Base-by-base conservation (phyloP, 2,329 filamentous ascomycete species). In the Sarocladium oryzae region DNA sequence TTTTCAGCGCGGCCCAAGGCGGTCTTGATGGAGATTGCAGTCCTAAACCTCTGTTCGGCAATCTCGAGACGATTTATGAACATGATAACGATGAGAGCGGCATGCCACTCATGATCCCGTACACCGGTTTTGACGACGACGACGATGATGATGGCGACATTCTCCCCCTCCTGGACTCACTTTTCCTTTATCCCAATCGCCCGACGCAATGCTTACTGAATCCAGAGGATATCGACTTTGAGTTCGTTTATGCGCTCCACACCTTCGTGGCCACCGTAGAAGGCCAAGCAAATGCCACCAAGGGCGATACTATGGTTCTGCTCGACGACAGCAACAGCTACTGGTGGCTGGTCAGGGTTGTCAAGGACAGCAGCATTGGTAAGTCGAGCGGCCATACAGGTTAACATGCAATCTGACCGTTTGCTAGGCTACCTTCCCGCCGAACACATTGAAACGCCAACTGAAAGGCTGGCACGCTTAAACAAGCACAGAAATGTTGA, bases 401-500 rank as follows among this genome's bases (percentile, higher is more conserved):
- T n/a, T 24, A 30, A 41, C 33, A 45, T 30, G 3, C 15, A 16
- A n/a, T 18, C 2, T 63, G 43, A 68, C 63, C 54, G 56, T 50
- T 20, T 10, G 23, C 18, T 55, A 96, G 92, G 92, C 38, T 99
- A 99, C 64, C 75, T 99, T 51, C 93, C 93, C 48, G 93, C 93
- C 46, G 93, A 99, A 68, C 93, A 99, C 66, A 99, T 99, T 57
- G 93, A 99, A 67, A 99, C 93, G 8, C 93, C 93, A 2, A 96
- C 92, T 15, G 93, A 99, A 74, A 81, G 93, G 64, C 71, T 99
- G 55, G 93, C 93, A 41, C 84, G 93, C 56, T 71, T 97, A 56
- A 99, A 99, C 69, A 99, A 99, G 70, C 93, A 99, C 70, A 83
- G 93, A 63, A 99, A 99, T 64, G 91, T 97, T 60, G 93, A 99